A percentile compares a stretch with the other conserved stretches of the same genome.
These are phyloP conservation scores for Dendrobium huoshanense DNA, from an alignment of 106 monocot species.

Conservation along the genomic window DNA sequence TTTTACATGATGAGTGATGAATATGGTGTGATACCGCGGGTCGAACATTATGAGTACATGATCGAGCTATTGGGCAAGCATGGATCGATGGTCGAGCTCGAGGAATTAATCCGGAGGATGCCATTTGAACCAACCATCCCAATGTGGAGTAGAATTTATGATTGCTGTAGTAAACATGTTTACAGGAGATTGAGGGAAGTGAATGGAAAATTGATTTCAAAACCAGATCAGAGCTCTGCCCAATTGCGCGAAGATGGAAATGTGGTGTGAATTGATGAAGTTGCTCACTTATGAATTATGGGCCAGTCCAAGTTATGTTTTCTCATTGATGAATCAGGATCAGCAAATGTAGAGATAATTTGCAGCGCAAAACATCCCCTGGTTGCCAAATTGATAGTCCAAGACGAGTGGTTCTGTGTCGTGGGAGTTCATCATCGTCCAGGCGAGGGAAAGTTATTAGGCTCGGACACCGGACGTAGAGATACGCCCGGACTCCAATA, in stretches of 20 bases:
- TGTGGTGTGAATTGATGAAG: background rate
- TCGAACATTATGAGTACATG: slow-evolving; percentile 78
- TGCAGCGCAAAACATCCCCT: too few relatives aligned
- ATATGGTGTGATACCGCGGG: slow-evolving; percentile 38
- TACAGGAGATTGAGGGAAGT: slow-evolving; percentile 36
- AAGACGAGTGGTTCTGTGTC: too few relatives aligned
- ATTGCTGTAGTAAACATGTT: slow-evolving; percentile 51
- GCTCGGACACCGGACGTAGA: too few relatives aligned
- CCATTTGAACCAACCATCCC: slow-evolving; percentile 55
- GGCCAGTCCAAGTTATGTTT: too few relatives aligned
- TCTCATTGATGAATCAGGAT: background rate
- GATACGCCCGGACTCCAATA: too few relatives aligned
- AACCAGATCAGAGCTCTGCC: background rate
- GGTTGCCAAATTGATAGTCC: too few relatives aligned
- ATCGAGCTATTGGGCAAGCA: slow-evolving; percentile 67
- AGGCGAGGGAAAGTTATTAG: too few relatives aligned
- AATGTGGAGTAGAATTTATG: slow-evolving; percentile 77
- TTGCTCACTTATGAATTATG: too few relatives aligned
- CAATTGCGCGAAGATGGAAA: background rate
- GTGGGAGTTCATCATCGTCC: too few relatives aligned
- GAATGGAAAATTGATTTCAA: slow-evolving; percentile 15
- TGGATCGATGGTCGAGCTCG: slow-evolving; percentile 54
- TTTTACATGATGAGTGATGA: slow-evolving; percentile 57
- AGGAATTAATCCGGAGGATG: slow-evolving; percentile 60
- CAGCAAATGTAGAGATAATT: too few relatives aligned